Percentiles rank a stretch among this genome's conserved stretches.
These are phyloP conservation scores for Graphilbum sp. DNA, from an alignment of 2,329 filamentous ascomycete species.

Conservation along the genomic window DNA sequence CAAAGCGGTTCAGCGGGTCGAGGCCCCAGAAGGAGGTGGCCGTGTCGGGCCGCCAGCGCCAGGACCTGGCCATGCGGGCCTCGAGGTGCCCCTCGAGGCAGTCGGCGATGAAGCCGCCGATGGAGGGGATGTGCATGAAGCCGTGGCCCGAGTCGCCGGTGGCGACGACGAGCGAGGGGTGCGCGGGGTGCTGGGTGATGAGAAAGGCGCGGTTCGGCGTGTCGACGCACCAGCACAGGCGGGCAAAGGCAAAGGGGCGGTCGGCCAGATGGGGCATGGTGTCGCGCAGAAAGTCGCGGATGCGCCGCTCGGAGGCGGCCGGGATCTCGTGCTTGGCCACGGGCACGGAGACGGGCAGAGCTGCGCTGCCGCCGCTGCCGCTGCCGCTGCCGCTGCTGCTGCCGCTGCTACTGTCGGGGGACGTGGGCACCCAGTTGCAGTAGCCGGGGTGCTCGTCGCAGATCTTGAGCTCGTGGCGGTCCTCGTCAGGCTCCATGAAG, in stretches of 20 bases:
- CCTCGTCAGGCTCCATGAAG: slow-evolving; percentile 2
- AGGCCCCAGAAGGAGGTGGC: neutral
- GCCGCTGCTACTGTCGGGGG: no score
- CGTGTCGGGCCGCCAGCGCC: slow-evolving; percentile 1
- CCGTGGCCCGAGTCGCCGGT: slow-evolving; percentile 1
- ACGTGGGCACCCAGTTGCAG: neutral
- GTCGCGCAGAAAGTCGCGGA: neutral
- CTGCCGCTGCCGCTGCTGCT: no score
- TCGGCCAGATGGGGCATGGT: slow-evolving; percentile 1
- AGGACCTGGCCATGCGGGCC: neutral
- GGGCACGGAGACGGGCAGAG: neutral
- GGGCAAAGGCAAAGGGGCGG: neutral
- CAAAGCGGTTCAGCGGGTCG: neutral
- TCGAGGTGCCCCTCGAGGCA: neutral
- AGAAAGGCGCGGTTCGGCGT: neutral
- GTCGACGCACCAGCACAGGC: slow-evolving; percentile 1
- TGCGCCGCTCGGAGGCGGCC: neutral
- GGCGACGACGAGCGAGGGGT: neutral
- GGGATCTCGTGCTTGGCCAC: neutral
- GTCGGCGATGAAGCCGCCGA: slow-evolving; percentile 1
- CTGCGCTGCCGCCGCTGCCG: no score
- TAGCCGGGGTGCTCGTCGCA: slow-evolving; percentile 2
- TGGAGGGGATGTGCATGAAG: slow-evolving; percentile 1
- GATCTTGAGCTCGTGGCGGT: slow-evolving; percentile 1
- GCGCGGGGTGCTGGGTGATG: neutral